Evolutionary conservation across 2,329 filamentous ascomycete genomes (phyloP), one percentile per base, ranked within the genome.

Genomic region (Penicillium digitatum): DNA sequence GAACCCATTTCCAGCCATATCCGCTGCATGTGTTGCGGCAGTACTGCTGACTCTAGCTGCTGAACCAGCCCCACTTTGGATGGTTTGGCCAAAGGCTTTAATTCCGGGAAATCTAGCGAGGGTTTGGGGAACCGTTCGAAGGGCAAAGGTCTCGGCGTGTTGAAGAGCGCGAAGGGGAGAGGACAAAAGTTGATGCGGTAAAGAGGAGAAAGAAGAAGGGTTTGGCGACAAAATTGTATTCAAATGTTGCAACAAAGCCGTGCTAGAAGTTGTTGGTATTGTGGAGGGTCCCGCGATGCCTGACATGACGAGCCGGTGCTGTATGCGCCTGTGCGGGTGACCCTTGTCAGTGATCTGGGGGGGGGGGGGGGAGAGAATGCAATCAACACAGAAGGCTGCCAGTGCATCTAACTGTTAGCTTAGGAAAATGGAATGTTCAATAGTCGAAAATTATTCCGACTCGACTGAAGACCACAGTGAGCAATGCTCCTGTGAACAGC

Each of bases 141-240:
- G 68, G 1, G 72, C 64, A 52, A 72, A 69, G 16, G 63, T 64
- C 55, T 76, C 73, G 24, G 67, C 68, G 48, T 67, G 69, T 44
- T 69, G 65, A n/a, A 74, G 59, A 48, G 68, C 65, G 40, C 72
- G 73, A 48, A 76, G 60, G 16, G 74, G 73, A 46, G 71, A 62
- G 26, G 68, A 66, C 35, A 75, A 59, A 18, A 75, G 53, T 24
- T 72, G 68, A 52, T 67, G 67, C 11, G 67, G 59, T 20, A 67
- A 67, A 18, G 66, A 62, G 12, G 69, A 62, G 24, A 66, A 44
- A 29, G 67, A 52, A 38, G 66, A 67, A 11, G 29, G 44, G 44
- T 40, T 55, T 46, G 42, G 65, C 42, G 24, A 61, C 50, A 16
- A 45, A 16, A 45, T 53, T 20, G 63, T 58, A 24, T 58, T 66